Base-by-base conservation (phyloP, 495 filamentous ascomycete genomes). In the Aspergillus cavernicola region DNA sequence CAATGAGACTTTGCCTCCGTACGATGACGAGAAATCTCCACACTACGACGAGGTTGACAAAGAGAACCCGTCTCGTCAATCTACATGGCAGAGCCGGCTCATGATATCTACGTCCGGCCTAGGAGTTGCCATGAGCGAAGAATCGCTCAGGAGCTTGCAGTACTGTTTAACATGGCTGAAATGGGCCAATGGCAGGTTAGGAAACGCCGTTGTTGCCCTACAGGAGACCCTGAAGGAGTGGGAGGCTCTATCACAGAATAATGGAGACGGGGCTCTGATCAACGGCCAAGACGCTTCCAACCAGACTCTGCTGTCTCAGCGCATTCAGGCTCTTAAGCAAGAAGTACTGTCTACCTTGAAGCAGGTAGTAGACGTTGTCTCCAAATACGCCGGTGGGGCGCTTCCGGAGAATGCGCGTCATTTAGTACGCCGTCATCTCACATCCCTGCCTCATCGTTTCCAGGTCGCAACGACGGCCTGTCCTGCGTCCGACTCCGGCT, bases 91-190 rank as follows among this genome's bases (percentile, higher is more conserved):
- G 59, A 85, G 85, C 9, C 81, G 88, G 31, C 73, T 97, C 12
- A 82, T 95, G 18, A 84, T 95, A 53, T 85, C 84, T 12, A 95
- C 91, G 0, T 92, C 88, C 0, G 90, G 89, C 0, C 74, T 97
- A 2, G 86, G 89, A 28, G 85, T 91, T 16, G 90, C 92, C 0
- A 88, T 97, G 78, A 91, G 84, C 60, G 88, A 95, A 18, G 85
- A 90, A 60, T 91, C 86, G 39, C 71, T 95, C 11, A 75, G 80
- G 11, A 88, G 82, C 52, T 72, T 97, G 22, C 86, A 85, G 59
- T 89, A 85, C 58, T 93, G 88, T 58, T 71, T 96, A 13, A 75
- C 78, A 16, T 85, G 86, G 76, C 74, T 96, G n/a, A 77, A 81
- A 37, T 81, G 82, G 77, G 86, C 87, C 2, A 95, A 92, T 56